Percentiles rank a stretch among this genome's conserved stretches.
phyloP scores from a whole-genome alignment of 2,329 filamentous ascomycete genomes.

The Fusarium sp. region DNA sequence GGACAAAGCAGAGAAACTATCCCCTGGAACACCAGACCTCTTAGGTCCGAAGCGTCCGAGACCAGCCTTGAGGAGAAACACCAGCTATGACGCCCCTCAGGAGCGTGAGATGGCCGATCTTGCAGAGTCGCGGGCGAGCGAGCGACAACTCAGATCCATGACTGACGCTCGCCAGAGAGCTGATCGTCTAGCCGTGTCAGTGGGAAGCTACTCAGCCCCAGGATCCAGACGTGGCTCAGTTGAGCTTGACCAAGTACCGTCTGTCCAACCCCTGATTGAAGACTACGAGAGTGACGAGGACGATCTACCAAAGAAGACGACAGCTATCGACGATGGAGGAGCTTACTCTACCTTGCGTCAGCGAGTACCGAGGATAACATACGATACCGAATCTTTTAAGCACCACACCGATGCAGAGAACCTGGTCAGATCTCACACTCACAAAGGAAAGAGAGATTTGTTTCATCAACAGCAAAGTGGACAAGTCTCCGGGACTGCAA shows the following conservation, averaged over 20 bases:
- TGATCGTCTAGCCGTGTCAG: conserved; percentile 51
- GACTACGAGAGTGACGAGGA: conserved; percentile 42
- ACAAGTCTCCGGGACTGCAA: conserved; percentile 49
- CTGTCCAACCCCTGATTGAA: conserved; percentile 48
- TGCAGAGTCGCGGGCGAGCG: conserved; percentile 49
- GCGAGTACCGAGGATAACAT: conserved; percentile 24
- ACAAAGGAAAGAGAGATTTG: conserved; percentile 45
- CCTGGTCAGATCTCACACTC: conserved; percentile 48
- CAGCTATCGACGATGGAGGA: conserved; percentile 18
- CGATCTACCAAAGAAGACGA: conserved; percentile 37
- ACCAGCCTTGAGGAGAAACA: conserved; percentile 54
- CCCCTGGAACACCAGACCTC: conserved; percentile 29
- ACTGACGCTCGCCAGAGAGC: conserved; percentile 52
- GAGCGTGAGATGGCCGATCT: conserved; percentile 52
- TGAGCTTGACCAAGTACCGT: conserved; percentile 40
- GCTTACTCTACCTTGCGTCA: conserved; percentile 40
- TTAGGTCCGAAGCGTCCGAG: conserved; percentile 43
- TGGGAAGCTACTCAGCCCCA: conserved; percentile 51
- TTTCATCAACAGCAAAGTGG: conserved; percentile 43
- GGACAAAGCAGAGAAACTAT: conserved; percentile 13
- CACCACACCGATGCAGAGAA: conserved; percentile 47
- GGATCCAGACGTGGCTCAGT: conserved; percentile 50
- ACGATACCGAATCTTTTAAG: conserved; percentile 33
- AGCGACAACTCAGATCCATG: conserved; percentile 52
- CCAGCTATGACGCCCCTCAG: conserved; percentile 53